Evolutionary conservation across 495 filamentous ascomycete genomes (phyloP).

Genomic region (Annulohypoxylon moriforme): DNA sequence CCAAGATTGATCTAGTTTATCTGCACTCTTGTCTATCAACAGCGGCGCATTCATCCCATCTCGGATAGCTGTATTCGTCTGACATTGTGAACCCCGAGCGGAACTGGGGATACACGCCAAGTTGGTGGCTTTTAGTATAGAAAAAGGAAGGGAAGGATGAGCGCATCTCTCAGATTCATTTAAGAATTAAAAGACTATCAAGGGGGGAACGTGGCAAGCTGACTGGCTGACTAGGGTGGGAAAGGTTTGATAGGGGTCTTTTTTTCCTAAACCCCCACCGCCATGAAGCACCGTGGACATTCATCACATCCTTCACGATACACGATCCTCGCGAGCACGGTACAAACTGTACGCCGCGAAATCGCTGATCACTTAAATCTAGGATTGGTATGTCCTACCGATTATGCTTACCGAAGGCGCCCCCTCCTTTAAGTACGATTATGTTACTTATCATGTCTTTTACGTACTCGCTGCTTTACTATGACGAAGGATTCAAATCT

Average conservation of each 20-base stretch:
- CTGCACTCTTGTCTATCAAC: slow-evolving; percentile 1
- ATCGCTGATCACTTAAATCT: slow-evolving; percentile 20
- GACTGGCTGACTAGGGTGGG: slow-evolving; percentile 10
- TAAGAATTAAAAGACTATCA: neutral
- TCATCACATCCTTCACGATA: slow-evolving; percentile 24
- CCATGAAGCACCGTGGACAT: slow-evolving; percentile 2
- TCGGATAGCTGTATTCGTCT: slow-evolving; percentile 5
- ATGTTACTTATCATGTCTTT: neutral
- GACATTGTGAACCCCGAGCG: slow-evolving; percentile 24
- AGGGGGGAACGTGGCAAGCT: slow-evolving; percentile 6
- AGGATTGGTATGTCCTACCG: slow-evolving; percentile 38
- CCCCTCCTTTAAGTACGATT: slow-evolving; percentile 1
- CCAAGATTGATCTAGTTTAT: neutral
- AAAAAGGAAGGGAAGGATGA: neutral
- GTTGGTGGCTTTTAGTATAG: neutral
- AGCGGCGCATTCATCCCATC: neutral
- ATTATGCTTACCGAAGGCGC: slow-evolving; percentile 16
- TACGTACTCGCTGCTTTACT: neutral
- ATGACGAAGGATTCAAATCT: neutral
- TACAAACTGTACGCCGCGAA: slow-evolving; percentile 10
- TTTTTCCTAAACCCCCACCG: slow-evolving; percentile 21
- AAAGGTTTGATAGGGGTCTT: slow-evolving; percentile 11
- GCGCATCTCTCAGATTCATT: neutral
- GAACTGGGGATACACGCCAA: slow-evolving; percentile 8
- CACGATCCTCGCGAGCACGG: slow-evolving; percentile 16